Conservation (phyloP, 306 rosid species). For the cucumber (Cucumis sativus) region DNA sequence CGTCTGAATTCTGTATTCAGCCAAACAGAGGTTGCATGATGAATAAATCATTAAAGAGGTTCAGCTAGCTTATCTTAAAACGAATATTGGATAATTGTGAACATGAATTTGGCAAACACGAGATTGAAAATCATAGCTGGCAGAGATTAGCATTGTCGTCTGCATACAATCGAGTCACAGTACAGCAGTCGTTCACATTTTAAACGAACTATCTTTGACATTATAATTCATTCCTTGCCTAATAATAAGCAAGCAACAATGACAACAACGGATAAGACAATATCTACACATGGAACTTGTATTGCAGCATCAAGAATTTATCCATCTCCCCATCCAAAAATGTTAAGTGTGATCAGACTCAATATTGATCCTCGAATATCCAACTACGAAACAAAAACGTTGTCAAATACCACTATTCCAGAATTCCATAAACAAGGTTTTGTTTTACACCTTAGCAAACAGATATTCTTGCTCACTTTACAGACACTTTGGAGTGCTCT, state of each 20-base stretch:
- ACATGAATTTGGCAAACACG: not conserved
- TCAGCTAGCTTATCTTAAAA: not conserved
- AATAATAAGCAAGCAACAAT: not conserved
- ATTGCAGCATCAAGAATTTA: not conserved
- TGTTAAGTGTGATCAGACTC: not conserved
- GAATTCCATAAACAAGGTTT: not conserved
- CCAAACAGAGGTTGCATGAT: not conserved
- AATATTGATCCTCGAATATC: not conserved
- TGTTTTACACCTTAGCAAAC: not conserved
- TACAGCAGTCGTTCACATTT: not conserved
- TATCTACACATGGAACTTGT: not conserved
- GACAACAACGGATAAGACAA: not conserved
- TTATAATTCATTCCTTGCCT: not conserved
- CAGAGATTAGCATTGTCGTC: not conserved
- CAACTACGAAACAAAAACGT: not conserved
- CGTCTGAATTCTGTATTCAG: conserved; percentile 48
- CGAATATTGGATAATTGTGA: not conserved
- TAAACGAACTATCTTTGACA: not conserved
- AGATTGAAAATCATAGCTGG: not conserved
- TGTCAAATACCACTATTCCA: not conserved
- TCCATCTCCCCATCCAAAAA: not conserved
- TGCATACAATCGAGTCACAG: not conserved
- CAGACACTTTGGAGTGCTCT: not conserved
- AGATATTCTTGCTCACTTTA: not conserved
- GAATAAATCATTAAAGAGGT: not conserved